A percentile compares a stretch with the other conserved stretches of the same genome.
phyloP scores from a whole-genome alignment of 1,284 basidiomycete species.

The Puccinia horiana region DNA sequence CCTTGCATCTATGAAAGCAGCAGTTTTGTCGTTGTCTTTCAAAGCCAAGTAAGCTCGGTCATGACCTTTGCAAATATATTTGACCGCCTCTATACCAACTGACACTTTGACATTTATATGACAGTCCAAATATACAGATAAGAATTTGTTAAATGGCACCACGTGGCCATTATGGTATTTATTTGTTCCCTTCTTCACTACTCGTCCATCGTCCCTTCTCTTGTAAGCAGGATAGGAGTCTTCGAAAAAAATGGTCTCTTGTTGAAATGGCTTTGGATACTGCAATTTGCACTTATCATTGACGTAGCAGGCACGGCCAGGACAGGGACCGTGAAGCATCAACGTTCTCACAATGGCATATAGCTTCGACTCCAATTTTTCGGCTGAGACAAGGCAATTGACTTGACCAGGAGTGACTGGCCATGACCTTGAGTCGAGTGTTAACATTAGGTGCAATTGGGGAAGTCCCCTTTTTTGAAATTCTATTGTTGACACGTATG shows the following conservation, averaged over 20 bases:
- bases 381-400: background rate
- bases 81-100: background rate
- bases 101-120: conserved; percentile 37
- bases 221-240: background rate
- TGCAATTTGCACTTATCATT: no score
- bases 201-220: background rate
- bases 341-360: background rate
- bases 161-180: background rate
- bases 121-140: background rate
- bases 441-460: conserved; percentile 60
- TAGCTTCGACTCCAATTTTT: no score
- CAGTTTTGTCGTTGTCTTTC: background rate
- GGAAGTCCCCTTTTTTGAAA: conserved; percentile 65
- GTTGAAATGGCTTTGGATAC: background rate
- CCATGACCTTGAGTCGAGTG: no score
- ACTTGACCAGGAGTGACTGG: no score
- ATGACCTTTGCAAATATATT: conserved; percentile 28
- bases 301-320: background rate
- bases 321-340: background rate
- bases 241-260: no score
- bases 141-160: conserved; percentile 18
- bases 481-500: conserved; percentile 62
- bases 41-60: background rate
- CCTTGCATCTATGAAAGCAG: background rate
- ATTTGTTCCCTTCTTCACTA: background rate